Base-by-base conservation (phyloP, 2,329 filamentous ascomycete genomes). In the Trichoderma brevicompactum region DNA sequence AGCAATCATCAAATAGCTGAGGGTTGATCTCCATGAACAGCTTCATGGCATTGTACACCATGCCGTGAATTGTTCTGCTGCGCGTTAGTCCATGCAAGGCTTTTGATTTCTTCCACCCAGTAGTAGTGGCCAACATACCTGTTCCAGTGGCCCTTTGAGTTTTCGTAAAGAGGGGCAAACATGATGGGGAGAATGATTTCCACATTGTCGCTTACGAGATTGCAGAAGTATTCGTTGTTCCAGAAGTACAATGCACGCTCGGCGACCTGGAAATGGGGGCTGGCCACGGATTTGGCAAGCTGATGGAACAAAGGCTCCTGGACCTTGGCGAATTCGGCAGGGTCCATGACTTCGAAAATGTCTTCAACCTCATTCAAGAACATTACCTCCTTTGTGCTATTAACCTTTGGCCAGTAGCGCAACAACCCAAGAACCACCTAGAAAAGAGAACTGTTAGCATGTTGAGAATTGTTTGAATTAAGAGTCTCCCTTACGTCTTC, bases 201-300 rank as follows among this genome's bases (percentile, higher is more conserved):
- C 64, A 99, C 95, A 73, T 99, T 99, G 80, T 99, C 95, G 81
- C 94, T 97, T 71, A 99, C 95, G 66, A 99, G 84, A 75, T 98
- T 99, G 83, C 95, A 99, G 81, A 99, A 99, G 78, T 99, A 99
- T 78, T 99, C 95, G 75, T 99, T 99, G 83, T 99, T 99, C 95
- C 95, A 99, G 82, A 99, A 99, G 81, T 99, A 99, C 34, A 99
- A 85, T 5, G 95, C 95, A 70, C 95, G 89, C 80, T 99, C 95
- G 17, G 95, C 95, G 66, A 99, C 95, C 83, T 99, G 95, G 82
- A 99, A 99, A 79, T 99, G 95, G 55, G 95, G 95, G 76, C 95
- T 99, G 56, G 95, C 94, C 48, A 99, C 95, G 2, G 95, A 98
- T 79, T 98, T 99, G 70, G 95, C 94, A 70, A 99, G 84, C 77